A percentile compares a stretch with the other conserved stretches of the same genome.
phyloP scores from a whole-genome alignment of 192 early-diverging fungal species.

The Cladochytrium replicatum region DNA sequence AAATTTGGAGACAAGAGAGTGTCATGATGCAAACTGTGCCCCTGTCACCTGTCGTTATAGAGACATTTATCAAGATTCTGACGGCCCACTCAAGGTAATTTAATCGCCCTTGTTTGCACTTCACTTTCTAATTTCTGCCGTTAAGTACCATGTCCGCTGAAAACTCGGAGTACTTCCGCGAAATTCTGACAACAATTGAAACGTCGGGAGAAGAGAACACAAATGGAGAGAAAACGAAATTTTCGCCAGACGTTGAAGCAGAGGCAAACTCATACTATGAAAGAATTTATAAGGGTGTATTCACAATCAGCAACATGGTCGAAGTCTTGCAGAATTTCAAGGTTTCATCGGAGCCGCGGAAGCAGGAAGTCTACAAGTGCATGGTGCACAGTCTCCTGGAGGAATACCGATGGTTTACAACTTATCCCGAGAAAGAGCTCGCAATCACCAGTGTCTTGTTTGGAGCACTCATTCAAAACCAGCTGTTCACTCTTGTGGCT shows the following conservation, averaged over 20 bases:
- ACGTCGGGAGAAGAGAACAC: slow-evolving; percentile 14
- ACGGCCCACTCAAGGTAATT: slow-evolving; percentile 17
- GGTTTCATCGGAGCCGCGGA: slow-evolving; percentile 59
- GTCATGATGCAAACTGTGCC: slow-evolving; percentile 30
- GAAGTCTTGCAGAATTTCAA: slow-evolving; percentile 72
- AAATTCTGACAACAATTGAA: slow-evolving; percentile 25
- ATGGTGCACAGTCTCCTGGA: slow-evolving; percentile 93
- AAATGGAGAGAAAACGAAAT: slow-evolving; percentile 21
- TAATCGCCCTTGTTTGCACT: slow-evolving; percentile 4
- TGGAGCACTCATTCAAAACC: slow-evolving; percentile 81
- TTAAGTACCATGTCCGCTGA: slow-evolving; percentile 48
- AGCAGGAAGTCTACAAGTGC: slow-evolving; percentile 76
- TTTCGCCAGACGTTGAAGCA: slow-evolving; percentile 67
- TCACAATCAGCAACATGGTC: slow-evolving; percentile 75
- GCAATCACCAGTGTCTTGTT: slow-evolving; percentile 82
- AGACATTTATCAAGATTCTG: slow-evolving; percentile 58
- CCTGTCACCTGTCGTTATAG: slow-evolving; percentile 55
- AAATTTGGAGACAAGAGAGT: slow-evolving; percentile 34
- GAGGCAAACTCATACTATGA: slow-evolving; percentile 67
- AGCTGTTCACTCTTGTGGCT: slow-evolving; percentile 66
- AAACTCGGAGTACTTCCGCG: slow-evolving; percentile 47
- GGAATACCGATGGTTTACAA: slow-evolving; percentile 88
- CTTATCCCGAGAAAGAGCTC: slow-evolving; percentile 90
- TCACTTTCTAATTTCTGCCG: slow-evolving; percentile 5
- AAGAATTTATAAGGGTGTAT: slow-evolving; percentile 65